These are phyloP conservation scores for Quercus lobata DNA, from an alignment of 331 rosid species.

Conservation along the genomic window DNA sequence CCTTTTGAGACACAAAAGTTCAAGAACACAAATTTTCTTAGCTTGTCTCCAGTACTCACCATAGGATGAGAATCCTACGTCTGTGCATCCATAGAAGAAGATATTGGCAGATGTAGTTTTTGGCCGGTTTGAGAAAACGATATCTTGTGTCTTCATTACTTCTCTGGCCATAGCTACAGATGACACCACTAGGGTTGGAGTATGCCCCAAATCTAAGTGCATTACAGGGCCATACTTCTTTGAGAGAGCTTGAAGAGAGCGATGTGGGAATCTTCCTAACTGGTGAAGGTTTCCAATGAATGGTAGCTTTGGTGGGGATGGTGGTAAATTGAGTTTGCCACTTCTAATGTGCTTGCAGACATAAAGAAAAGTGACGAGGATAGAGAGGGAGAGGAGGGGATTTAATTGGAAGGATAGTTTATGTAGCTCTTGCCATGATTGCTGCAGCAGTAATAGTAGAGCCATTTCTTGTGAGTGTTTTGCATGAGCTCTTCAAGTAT, in stretches of 20 bases:
- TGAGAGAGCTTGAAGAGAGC: conserved; percentile 27
- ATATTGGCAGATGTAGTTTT: conserved; percentile 7
- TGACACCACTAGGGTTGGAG: conserved; percentile 38
- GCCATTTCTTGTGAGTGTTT: neutral
- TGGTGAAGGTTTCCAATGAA: conserved; percentile 48
- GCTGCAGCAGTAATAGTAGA: neutral
- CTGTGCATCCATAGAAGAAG: conserved; percentile 24
- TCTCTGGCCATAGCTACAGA: conserved; percentile 24
- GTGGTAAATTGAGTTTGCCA: conserved; percentile 25
- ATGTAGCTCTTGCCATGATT: neutral
- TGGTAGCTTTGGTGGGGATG: conserved; percentile 51
- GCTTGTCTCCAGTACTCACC: conserved; percentile 60
- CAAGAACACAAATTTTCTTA: conserved; percentile 23
- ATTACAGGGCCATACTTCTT: conserved; percentile 38
- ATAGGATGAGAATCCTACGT: conserved; percentile 25
- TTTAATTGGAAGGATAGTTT: neutral
- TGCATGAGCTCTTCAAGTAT: neutral
- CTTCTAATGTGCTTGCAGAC: neutral
- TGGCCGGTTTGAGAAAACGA: conserved; percentile 28
- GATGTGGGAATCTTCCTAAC: conserved; percentile 43
- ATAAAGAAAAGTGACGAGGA: neutral
- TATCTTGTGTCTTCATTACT: conserved; percentile 32
- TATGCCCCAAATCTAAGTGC: conserved; percentile 35
- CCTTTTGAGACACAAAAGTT: conserved; percentile 37
- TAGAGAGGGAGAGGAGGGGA: neutral